Evolutionary conservation across 2,329 filamentous ascomycete species (phyloP).

Genomic region (Didymella exigua): DNA sequence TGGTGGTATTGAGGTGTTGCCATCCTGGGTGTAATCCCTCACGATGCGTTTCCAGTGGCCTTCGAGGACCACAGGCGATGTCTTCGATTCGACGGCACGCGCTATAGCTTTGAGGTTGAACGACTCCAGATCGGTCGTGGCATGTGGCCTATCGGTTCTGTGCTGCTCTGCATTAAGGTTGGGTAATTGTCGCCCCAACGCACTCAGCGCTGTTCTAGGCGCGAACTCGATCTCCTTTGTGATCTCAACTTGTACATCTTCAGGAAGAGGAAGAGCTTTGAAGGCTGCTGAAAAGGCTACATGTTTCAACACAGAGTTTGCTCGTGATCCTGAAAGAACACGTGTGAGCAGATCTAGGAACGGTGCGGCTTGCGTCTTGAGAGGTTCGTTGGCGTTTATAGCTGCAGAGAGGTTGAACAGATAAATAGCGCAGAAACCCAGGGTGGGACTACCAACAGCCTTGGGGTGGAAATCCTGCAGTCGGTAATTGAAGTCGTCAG

Average conservation of each 20-base stretch:
- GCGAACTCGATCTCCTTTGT: slow-evolving; percentile 32
- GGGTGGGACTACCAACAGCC: slow-evolving; percentile 15
- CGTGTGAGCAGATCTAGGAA: slow-evolving; percentile 36
- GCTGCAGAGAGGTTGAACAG: slow-evolving; percentile 39
- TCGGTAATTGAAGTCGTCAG: slow-evolving; percentile 28
- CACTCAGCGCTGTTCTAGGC: slow-evolving; percentile 29
- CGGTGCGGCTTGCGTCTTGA: slow-evolving; percentile 31
- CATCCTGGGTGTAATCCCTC: slow-evolving; percentile 23
- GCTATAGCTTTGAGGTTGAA: slow-evolving; percentile 37
- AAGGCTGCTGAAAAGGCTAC: slow-evolving; percentile 16
- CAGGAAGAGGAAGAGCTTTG: slow-evolving; percentile 27
- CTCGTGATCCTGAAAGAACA: slow-evolving; percentile 29
- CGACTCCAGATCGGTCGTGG: slow-evolving; percentile 25
- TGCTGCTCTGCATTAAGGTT: background rate
- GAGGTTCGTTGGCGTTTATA: slow-evolving; percentile 19
- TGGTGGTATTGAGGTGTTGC: slow-evolving; percentile 30
- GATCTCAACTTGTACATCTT: slow-evolving; percentile 31
- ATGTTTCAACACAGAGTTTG: slow-evolving; percentile 22
- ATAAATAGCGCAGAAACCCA: slow-evolving; percentile 40
- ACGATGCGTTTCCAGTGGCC: slow-evolving; percentile 32
- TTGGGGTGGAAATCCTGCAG: slow-evolving; percentile 36
- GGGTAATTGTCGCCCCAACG: slow-evolving; percentile 15
- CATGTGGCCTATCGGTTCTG: background rate
- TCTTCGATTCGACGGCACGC: slow-evolving; percentile 27
- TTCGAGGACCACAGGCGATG: slow-evolving; percentile 25